phyloP scores from a whole-genome alignment of 2,329 filamentous ascomycete genomes.

The Colletotrichum incanum region DNA sequence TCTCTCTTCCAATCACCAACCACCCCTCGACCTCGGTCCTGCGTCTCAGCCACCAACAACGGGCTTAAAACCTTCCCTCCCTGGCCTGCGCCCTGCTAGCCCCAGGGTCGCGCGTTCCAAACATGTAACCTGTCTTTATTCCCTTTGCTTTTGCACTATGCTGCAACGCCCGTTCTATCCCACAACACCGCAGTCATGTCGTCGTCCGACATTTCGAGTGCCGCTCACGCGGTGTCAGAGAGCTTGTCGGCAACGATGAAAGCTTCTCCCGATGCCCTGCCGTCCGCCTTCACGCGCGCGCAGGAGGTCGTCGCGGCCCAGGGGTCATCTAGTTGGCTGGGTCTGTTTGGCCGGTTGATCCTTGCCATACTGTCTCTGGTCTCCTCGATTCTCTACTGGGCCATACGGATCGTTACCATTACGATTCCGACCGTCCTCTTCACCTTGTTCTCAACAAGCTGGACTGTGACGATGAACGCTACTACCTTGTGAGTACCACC shows the following conservation, averaged over 20 bases:
- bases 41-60: conserved; percentile 39
- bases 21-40: conserved; percentile 29
- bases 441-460: conserved; percentile 88
- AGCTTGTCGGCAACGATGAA: conserved; percentile 53
- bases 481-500: conserved; percentile 82
- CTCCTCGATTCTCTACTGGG: conserved; percentile 79
- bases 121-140: conserved; percentile 43
- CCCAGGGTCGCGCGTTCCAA: conserved; percentile 22
- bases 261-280: conserved; percentile 51
- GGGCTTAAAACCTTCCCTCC: conserved; percentile 28
- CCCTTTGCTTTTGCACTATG: conserved; percentile 38
- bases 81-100: conserved; percentile 33
- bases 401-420: conserved; percentile 88
- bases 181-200: conserved; percentile 54
- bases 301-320: conserved; percentile 56
- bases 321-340: conserved; percentile 69
- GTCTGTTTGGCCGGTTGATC: conserved; percentile 69
- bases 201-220: conserved; percentile 57
- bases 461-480: conserved; percentile 99
- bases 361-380: conserved; percentile 69
- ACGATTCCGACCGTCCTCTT: conserved; percentile 92
- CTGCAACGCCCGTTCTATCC: conserved; percentile 32
- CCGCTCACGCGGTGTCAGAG: conserved; percentile 53
- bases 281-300: conserved; percentile 58
- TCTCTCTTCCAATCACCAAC: conserved; percentile 34